Evolutionary conservation across 2,329 filamentous ascomycete species (phyloP).

Genomic region (Chaetomiaceae sp.): DNA sequence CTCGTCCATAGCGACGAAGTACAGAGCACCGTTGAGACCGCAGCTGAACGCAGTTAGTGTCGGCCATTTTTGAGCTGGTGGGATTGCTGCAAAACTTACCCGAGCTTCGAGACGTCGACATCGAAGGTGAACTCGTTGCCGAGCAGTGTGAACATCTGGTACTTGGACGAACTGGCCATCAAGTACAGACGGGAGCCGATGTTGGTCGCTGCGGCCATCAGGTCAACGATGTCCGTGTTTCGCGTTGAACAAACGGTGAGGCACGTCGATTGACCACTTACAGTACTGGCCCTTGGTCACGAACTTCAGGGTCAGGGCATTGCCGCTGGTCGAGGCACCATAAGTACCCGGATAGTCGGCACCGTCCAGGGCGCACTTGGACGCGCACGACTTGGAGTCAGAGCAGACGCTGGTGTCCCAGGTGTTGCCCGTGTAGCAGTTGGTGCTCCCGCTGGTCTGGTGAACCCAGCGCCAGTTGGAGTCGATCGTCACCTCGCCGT

Average conservation of each 20-base stretch:
- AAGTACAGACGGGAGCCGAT: constrained; percentile 56
- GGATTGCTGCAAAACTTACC: neutral
- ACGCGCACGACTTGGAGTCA: constrained; percentile 38
- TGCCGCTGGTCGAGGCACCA: constrained; percentile 47
- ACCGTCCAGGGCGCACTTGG: constrained; percentile 48
- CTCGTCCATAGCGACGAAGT: constrained; percentile 56
- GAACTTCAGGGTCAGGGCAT: constrained; percentile 49
- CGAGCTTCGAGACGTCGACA: constrained; percentile 61
- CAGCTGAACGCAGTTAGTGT: constrained; percentile 47
- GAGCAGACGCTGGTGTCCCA: constrained; percentile 39
- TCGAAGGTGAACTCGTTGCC: constrained; percentile 67
- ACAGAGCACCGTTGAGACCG: constrained; percentile 65
- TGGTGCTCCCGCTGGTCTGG: constrained; percentile 39
- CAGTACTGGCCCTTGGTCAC: constrained; percentile 45
- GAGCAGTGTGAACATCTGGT: constrained; percentile 57
- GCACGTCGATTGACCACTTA: neutral
- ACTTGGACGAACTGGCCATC: constrained; percentile 54
- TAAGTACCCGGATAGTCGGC: constrained; percentile 48
- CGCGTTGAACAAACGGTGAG: too few species aligned
- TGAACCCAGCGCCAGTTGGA: constrained; percentile 59
- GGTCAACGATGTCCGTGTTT: neutral
- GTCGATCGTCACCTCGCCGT: constrained; percentile 49
- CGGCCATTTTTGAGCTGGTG: too few species aligned
- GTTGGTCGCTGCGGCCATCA: constrained; percentile 33
- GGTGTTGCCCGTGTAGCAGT: constrained; percentile 52